Percentiles rank a stretch among this genome's conserved stretches.
These are phyloP conservation scores for Rosa rugosa DNA, from an alignment of 306 rosid species.

Conservation along the genomic window DNA sequence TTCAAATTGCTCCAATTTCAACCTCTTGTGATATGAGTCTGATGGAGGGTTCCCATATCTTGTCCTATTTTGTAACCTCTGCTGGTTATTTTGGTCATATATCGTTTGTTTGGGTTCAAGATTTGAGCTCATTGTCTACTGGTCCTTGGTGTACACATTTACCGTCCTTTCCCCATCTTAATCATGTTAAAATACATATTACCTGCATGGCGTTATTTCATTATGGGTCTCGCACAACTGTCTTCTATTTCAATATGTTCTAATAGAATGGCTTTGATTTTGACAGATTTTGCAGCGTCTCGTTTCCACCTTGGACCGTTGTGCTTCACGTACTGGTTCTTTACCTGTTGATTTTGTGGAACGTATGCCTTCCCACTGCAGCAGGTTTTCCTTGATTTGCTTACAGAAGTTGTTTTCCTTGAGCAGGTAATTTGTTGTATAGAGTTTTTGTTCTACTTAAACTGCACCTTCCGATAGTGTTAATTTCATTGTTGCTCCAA, in stretches of 20 bases:
- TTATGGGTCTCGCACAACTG: background rate
- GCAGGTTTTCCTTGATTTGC: slow-evolving; percentile 89
- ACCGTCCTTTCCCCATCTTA: background rate
- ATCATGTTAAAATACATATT: background rate
- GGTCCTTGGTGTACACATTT: background rate
- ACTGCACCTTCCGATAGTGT: slow-evolving; percentile 14
- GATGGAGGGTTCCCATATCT: background rate
- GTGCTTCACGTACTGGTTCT: slow-evolving; percentile 91
- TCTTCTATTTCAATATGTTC: slow-evolving; percentile 9
- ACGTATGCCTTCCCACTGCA: slow-evolving; percentile 90
- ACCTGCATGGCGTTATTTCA: background rate
- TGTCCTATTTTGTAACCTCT: background rate
- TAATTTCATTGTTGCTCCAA: slow-evolving; percentile 1
- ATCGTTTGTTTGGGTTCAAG: background rate
- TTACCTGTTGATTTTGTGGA: slow-evolving; percentile 94
- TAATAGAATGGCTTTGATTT: slow-evolving; percentile 21
- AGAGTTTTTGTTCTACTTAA: slow-evolving; percentile 14
- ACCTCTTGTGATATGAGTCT: too few species aligned
- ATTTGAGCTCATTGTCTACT: background rate
- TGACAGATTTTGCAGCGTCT: slow-evolving; percentile 73
- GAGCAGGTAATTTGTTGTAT: slow-evolving; percentile 64
- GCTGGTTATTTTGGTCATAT: background rate
- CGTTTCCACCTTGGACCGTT: slow-evolving; percentile 86
- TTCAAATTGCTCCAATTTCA: background rate
- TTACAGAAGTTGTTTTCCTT: slow-evolving; percentile 86